These are phyloP conservation scores for Alternaria panax DNA, from an alignment of 2,329 filamentous ascomycete genomes.

Conservation along the genomic window DNA sequence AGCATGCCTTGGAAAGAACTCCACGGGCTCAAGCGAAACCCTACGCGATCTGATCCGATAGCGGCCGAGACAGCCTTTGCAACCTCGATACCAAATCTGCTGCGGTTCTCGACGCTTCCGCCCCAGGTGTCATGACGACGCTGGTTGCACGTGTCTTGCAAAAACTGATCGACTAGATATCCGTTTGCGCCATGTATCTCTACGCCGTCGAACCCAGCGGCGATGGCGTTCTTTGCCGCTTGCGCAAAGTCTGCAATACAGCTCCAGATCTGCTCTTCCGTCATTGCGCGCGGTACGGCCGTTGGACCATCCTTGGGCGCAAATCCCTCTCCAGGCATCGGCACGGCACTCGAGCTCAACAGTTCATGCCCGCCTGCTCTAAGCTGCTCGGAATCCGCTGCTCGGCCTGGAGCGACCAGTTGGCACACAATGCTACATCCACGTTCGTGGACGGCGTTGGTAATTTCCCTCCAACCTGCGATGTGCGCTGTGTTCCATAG, in stretches of 20 bases:
- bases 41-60: constrained; percentile 62
- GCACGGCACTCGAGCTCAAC: neutral
- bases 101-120: constrained; percentile 58
- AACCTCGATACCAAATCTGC: constrained; percentile 61
- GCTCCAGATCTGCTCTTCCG: constrained; percentile 43
- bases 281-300: constrained; percentile 26
- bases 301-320: neutral
- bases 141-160: constrained; percentile 64
- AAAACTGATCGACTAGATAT: constrained; percentile 72
- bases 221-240: constrained; percentile 54
- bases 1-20: constrained; percentile 68
- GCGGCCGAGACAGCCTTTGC: constrained; percentile 58
- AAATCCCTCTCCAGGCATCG: neutral
- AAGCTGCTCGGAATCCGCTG: neutral
- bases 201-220: constrained; percentile 67
- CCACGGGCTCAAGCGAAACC: constrained; percentile 67
- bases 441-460: neutral
- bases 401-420: neutral
- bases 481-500: neutral
- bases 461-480: neutral
- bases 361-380: neutral
- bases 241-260: constrained; percentile 46
- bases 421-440: neutral
- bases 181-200: constrained; percentile 66
- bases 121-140: constrained; percentile 60